phyloP scores from a whole-genome alignment of 2,329 filamentous ascomycete species.

The Septoria linicola region DNA sequence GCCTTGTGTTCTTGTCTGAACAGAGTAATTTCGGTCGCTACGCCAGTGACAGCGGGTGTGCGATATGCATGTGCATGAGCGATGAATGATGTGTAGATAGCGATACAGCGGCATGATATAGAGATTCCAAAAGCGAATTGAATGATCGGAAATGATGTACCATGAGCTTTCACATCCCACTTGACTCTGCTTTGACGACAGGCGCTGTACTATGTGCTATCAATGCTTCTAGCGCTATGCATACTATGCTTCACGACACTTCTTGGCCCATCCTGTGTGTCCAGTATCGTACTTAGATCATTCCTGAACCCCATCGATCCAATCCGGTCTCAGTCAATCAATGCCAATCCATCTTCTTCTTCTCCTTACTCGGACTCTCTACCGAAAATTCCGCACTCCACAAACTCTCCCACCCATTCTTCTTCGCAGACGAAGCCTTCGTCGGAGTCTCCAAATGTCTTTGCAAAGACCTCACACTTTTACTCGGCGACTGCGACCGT shows the following conservation, averaged over 20 bases:
- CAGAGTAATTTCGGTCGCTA: no score
- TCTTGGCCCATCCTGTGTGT: no score
- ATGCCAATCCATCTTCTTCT: conserved; percentile 24
- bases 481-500: conserved; percentile 35
- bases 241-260: no score
- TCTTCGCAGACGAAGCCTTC: conserved; percentile 15
- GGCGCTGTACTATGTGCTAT: no score
- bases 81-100: conserved; percentile 7
- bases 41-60: not conserved
- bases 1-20: not conserved
- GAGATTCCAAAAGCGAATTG: not conserved
- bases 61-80: not conserved
- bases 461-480: conserved; percentile 35
- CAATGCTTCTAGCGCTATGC: no score
- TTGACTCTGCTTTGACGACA: no score
- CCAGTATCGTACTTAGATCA: no score
- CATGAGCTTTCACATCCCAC: no score
- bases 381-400: conserved; percentile 36
- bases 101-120: conserved; percentile 6
- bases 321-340: no score
- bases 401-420: conserved; percentile 34
- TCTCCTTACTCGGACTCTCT: conserved; percentile 36
- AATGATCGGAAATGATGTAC: no score
- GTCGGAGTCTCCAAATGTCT: conserved; percentile 28
- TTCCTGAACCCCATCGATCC: no score